phyloP scores from a whole-genome alignment of 2,329 filamentous ascomycete genomes.

The Venturia pyrina region DNA sequence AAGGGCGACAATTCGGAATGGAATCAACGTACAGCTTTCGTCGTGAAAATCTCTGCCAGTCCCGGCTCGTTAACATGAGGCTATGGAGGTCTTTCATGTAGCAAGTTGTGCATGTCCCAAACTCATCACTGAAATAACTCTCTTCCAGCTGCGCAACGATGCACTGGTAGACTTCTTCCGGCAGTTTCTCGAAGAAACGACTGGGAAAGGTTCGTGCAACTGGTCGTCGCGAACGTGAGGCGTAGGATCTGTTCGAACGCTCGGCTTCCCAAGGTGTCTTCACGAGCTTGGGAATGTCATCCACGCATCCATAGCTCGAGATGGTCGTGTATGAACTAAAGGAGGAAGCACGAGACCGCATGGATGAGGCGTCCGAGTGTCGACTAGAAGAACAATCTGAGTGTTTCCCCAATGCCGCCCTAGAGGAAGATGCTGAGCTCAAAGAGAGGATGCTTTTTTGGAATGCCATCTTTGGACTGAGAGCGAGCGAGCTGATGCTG shows the following conservation, averaged over 20 bases:
- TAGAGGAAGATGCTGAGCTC: conserved; percentile 2
- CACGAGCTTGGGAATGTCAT: conserved; percentile 10
- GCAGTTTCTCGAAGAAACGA: conserved; percentile 30
- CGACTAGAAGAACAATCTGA: neutral
- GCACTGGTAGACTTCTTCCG: conserved; percentile 44
- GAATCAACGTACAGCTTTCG: conserved; percentile 35
- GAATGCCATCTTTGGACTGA: neutral
- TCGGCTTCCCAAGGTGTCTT: conserved; percentile 14
- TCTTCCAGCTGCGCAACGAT: conserved; percentile 42
- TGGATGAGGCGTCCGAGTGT: neutral
- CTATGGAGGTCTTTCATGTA: conserved; percentile 44
- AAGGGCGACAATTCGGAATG: too few species aligned
- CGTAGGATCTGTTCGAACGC: conserved; percentile 5
- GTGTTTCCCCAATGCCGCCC: neutral
- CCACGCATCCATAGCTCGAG: neutral
- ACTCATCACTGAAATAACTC: conserved; percentile 26
- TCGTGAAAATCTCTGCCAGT: conserved; percentile 46
- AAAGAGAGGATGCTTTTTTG: conserved; percentile 1
- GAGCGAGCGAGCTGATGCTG: neutral
- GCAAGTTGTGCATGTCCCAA: conserved; percentile 40
- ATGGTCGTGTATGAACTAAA: neutral
- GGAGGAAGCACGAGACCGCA: conserved; percentile 2
- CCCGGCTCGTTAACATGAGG: conserved; percentile 43
- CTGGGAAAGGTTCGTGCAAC: conserved; percentile 1
- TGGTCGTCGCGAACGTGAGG: neutral